Evolutionary conservation across 306 rosid species (phyloP).

Genomic region (Oxytropis ochrocephala): DNA sequence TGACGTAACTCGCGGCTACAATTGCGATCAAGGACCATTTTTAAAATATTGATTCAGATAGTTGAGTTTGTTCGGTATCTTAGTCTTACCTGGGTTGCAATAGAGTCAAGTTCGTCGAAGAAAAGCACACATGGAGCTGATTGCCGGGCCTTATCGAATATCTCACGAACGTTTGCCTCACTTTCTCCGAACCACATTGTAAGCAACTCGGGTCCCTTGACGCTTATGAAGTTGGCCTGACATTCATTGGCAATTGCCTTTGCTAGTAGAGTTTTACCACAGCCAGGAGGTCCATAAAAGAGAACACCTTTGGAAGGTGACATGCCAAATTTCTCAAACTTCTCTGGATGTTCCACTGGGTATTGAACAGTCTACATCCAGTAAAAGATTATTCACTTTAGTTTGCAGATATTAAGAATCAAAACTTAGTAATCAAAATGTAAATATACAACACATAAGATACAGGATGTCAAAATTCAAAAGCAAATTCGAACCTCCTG

Average conservation of each 20-base stretch:
- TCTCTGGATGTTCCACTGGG: conserved; percentile 80
- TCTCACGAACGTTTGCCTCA: conserved; percentile 68
- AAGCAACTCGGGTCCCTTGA: conserved; percentile 64
- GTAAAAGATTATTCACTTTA: not conserved
- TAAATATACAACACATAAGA: not conserved
- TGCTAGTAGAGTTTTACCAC: conserved; percentile 65
- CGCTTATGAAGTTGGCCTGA: conserved; percentile 64
- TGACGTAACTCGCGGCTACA: too few species aligned
- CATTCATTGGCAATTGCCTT: conserved; percentile 71
- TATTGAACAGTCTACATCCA: conserved; percentile 55
- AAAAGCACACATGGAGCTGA: conserved; percentile 76
- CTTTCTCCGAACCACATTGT: conserved; percentile 84
- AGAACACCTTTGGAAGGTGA: conserved; percentile 75
- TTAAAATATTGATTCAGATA: too few species aligned
- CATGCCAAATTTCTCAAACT: conserved; percentile 79
- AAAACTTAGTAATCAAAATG: not conserved
- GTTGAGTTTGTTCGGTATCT: not conserved
- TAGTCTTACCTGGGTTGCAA: conserved; percentile 55
- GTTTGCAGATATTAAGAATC: not conserved
- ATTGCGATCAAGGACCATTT: too few species aligned
- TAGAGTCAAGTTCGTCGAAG: conserved; percentile 75
- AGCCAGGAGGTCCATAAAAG: conserved; percentile 67
- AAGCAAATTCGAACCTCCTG: conserved; percentile 44
- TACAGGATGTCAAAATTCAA: not conserved
- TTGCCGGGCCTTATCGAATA: conserved; percentile 64